phyloP scores from a whole-genome alignment of 345 rosid genomes.

The Orychophragmus violaceus region DNA sequence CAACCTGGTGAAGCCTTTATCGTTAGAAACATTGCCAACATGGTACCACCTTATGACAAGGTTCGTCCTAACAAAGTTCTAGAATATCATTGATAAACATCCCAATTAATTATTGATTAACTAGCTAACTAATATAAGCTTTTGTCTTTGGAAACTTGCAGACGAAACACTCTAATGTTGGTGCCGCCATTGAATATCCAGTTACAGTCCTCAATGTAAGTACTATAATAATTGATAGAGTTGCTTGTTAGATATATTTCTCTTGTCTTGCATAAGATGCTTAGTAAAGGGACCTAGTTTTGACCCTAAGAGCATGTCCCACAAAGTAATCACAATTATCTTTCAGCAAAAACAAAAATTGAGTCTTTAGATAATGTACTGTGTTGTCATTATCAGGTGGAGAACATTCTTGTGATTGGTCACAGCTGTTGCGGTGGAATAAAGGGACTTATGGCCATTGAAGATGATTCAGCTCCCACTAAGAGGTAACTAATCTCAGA shows the following conservation, averaged over 20 bases:
- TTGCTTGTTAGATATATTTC: neutral
- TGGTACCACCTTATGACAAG: constrained; percentile 83
- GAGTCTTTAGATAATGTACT: neutral
- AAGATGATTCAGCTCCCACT: constrained; percentile 29
- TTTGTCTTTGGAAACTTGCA: constrained; percentile 30
- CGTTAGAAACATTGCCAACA: constrained; percentile 95
- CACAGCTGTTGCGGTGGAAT: constrained; percentile 98
- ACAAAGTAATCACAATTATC: too few species aligned
- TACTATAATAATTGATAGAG: neutral
- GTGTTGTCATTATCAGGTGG: constrained; percentile 53
- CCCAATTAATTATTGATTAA: neutral
- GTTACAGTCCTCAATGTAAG: constrained; percentile 78
- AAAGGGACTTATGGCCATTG: constrained; percentile 73
- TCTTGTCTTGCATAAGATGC: neutral
- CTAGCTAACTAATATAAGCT: neutral
- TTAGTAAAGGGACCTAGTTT: neutral
- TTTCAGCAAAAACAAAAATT: too few species aligned
- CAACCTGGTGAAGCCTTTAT: constrained; percentile 95
- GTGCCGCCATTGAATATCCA: constrained; percentile 96
- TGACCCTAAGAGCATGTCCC: too few species aligned
- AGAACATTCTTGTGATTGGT: constrained; percentile 78
- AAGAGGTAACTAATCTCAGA: constrained; percentile 9
- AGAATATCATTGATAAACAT: too few species aligned
- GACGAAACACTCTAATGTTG: constrained; percentile 62
- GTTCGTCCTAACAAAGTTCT: constrained; percentile 29